These are phyloP conservation scores for Talaromyces sp. DNA, from an alignment of 2,329 filamentous ascomycete genomes.

Conservation along the genomic window DNA sequence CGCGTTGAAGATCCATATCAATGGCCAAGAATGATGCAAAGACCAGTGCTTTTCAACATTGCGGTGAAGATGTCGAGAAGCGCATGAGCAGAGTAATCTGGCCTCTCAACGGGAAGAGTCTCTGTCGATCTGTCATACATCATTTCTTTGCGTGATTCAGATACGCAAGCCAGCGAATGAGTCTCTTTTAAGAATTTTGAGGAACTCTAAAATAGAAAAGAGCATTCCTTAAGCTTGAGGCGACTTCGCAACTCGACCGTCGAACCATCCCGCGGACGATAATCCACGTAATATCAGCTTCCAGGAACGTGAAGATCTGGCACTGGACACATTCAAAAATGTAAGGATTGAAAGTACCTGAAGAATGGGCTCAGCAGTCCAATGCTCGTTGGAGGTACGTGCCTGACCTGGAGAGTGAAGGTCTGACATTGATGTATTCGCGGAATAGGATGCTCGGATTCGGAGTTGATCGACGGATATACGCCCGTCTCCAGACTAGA, in stretches of 20 bases:
- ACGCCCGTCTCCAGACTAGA: background rate
- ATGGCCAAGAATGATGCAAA: conserved; percentile 11
- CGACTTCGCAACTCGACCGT: conserved; percentile 7
- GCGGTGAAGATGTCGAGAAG: conserved; percentile 8
- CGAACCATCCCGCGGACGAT: conserved; percentile 5
- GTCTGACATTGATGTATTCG: background rate
- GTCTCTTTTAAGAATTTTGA: no score
- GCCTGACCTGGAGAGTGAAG: no score
- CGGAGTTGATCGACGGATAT: background rate
- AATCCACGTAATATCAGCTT: no score
- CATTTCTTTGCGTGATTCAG: conserved; percentile 8
- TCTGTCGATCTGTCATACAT: conserved; percentile 11
- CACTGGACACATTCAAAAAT: no score
- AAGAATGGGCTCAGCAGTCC: no score
- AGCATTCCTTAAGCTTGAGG: conserved; percentile 10
- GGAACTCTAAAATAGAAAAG: background rate
- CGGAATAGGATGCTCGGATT: background rate
- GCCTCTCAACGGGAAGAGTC: background rate
- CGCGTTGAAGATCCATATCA: conserved; percentile 8
- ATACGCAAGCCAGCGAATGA: background rate
- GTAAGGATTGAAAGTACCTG: no score
- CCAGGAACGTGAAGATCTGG: no score
- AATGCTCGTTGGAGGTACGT: no score
- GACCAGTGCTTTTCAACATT: background rate
- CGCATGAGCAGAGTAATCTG: background rate